Percentiles rank a stretch among this genome's conserved stretches.
Evolutionary conservation across 2,329 filamentous ascomycete genomes (phyloP).

Genomic region (Xylaria sp.): DNA sequence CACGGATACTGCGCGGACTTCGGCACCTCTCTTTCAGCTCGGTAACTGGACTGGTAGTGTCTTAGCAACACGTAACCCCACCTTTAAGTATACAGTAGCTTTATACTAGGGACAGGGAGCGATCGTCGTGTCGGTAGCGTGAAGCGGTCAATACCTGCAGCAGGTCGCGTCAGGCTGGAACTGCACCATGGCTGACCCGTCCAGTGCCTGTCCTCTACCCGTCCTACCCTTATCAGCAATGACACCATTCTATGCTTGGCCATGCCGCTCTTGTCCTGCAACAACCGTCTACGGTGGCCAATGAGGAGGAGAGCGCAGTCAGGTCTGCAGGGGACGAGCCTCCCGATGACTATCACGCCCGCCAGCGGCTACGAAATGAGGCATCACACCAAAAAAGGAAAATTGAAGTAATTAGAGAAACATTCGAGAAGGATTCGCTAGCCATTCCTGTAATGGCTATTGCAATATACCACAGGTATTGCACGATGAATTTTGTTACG

Average conservation of each 20-base stretch:
- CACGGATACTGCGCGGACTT: background rate
- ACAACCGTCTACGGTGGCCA: background rate
- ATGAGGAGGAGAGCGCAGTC: background rate
- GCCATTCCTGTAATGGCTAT: background rate
- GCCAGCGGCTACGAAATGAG: background rate
- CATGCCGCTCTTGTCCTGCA: background rate
- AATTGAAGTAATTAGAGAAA: background rate
- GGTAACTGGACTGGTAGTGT: background rate
- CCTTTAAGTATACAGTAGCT: background rate
- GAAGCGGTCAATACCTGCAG: conserved; percentile 12
- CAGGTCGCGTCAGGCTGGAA: background rate
- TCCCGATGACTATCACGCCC: background rate
- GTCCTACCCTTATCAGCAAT: background rate
- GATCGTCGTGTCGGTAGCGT: conserved; percentile 1
- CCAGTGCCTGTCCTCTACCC: too few relatives aligned
- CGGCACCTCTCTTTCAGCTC: conserved; percentile 13
- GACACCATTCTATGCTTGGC: background rate
- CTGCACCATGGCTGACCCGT: background rate
- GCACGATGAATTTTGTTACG: background rate
- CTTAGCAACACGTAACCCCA: conserved; percentile 10
- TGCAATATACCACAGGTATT: background rate
- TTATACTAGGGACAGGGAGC: conserved; percentile 5
- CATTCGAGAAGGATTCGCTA: conserved; percentile 9
- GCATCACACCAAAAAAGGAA: background rate
- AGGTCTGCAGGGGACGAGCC: background rate